Evolutionary conservation across 768 basidiomycete species (phyloP).

Genomic region (Collybia nuda): DNA sequence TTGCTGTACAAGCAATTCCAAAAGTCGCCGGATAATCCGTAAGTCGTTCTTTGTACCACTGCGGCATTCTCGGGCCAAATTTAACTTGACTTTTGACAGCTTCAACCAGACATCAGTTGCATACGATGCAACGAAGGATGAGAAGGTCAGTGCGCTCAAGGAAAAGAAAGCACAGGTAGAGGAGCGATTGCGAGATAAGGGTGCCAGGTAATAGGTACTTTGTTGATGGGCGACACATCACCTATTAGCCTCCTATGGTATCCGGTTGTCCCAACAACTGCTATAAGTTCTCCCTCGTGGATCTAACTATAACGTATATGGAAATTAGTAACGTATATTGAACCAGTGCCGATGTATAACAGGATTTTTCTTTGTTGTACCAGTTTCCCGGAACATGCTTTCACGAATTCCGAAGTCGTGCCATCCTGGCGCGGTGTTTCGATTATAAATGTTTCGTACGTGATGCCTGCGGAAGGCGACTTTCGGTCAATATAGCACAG

Average conservation of each 20-base stretch:
- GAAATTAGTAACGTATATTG: too few relatives aligned
- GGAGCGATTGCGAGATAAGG: slow-evolving; percentile 58
- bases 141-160: slow-evolving; percentile 75
- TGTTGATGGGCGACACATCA: too few relatives aligned
- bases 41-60: slow-evolving; percentile 24
- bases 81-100: slow-evolving; percentile 32
- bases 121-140: slow-evolving; percentile 88
- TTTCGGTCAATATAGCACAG: too few relatives aligned
- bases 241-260: too few relatives aligned
- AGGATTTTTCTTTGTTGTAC: background rate
- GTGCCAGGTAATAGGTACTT: too few relatives aligned
- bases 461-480: too few relatives aligned
- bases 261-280: too few relatives aligned
- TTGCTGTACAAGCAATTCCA: slow-evolving; percentile 93
- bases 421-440: too few relatives aligned
- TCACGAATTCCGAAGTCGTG: too few relatives aligned
- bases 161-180: slow-evolving; percentile 64
- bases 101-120: slow-evolving; percentile 82
- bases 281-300: too few relatives aligned
- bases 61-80: background rate
- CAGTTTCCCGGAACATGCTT: background rate
- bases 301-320: background rate
- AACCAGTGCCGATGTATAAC: background rate
- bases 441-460: too few relatives aligned
- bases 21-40: slow-evolving; percentile 96